Evolutionary conservation across 164 flowering plant species (phyloP).

Genomic region (Sedum album): DNA sequence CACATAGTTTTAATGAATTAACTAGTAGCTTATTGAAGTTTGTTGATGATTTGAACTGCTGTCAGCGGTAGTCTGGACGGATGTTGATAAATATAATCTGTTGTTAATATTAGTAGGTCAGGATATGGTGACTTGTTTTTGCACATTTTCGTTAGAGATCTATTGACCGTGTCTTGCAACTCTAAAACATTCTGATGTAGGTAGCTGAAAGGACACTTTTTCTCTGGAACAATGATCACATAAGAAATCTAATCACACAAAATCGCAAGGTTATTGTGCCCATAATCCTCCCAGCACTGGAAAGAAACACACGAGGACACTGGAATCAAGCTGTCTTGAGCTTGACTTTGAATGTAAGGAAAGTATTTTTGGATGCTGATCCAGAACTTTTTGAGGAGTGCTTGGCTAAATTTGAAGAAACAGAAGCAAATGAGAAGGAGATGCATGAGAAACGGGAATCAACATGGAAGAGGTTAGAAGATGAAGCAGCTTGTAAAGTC

Average conservation of each 20-base stretch:
- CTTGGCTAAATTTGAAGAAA: slow-evolving; percentile 48
- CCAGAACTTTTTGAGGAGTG: slow-evolving; percentile 59
- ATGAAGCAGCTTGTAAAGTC: slow-evolving; percentile 54
- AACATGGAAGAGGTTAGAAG: slow-evolving; percentile 74
- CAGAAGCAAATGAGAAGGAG: slow-evolving; percentile 46
- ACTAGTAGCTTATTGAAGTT: not conserved
- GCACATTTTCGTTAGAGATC: not conserved
- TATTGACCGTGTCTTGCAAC: too few relatives aligned
- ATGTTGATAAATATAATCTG: not conserved
- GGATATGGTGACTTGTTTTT: not conserved
- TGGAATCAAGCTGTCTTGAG: slow-evolving; percentile 92
- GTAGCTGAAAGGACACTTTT: slow-evolving; percentile 78
- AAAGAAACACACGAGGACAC: slow-evolving; percentile 55
- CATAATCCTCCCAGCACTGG: slow-evolving; percentile 63
- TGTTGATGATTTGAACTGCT: not conserved
- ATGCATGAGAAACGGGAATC: slow-evolving; percentile 38
- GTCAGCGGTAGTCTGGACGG: not conserved
- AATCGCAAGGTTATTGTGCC: slow-evolving; percentile 63
- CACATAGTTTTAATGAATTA: not conserved
- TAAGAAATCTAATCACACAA: slow-evolving; percentile 53
- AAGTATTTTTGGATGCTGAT: slow-evolving; percentile 62
- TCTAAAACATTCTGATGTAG: slow-evolving; percentile 28
- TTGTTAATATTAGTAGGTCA: not conserved
- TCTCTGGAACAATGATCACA: slow-evolving; percentile 85
- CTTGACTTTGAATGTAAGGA: slow-evolving; percentile 64